A percentile compares a stretch with the other conserved stretches of the same genome.
phyloP scores from a whole-genome alignment of 2,329 filamentous ascomycete species.

The Colletotrichum eleusines region DNA sequence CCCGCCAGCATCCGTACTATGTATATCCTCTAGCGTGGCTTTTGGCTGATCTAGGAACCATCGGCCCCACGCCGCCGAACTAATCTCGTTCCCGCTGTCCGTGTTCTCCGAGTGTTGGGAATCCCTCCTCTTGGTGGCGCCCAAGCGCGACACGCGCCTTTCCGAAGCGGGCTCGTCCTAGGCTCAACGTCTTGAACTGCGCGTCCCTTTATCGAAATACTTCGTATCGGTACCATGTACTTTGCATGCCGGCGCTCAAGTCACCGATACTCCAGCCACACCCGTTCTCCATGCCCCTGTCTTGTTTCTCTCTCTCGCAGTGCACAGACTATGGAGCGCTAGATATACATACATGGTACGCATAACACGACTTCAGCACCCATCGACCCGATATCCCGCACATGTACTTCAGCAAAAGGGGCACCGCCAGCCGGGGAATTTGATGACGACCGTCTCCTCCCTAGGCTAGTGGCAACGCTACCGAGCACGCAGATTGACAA shows the following conservation, averaged over 20 bases:
- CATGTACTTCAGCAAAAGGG: conserved; percentile 5
- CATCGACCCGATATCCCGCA: background rate
- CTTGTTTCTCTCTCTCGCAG: background rate
- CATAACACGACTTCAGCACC: background rate
- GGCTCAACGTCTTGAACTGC: background rate
- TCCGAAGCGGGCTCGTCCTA: background rate
- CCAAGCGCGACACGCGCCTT: conserved; percentile 14
- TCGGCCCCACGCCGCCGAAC: conserved; percentile 36
- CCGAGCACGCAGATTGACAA: conserved; percentile 33
- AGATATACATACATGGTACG: background rate
- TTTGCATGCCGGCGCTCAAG: background rate
- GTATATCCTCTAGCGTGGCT: background rate
- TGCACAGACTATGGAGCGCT: background rate
- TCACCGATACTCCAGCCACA: background rate
- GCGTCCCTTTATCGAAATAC: background rate
- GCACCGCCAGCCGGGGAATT: conserved; percentile 35
- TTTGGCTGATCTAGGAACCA: conserved; percentile 34
- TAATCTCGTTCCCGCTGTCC: conserved; percentile 9
- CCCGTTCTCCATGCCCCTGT: background rate
- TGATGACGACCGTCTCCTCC: conserved; percentile 37
- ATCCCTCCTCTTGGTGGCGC: background rate
- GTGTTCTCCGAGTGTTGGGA: background rate
- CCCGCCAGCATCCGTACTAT: background rate
- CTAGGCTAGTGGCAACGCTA: conserved; percentile 34
- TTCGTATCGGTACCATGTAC: background rate